phyloP scores from a whole-genome alignment of 2,329 filamentous ascomycete genomes.

The Akanthomyces uredinophilus region DNA sequence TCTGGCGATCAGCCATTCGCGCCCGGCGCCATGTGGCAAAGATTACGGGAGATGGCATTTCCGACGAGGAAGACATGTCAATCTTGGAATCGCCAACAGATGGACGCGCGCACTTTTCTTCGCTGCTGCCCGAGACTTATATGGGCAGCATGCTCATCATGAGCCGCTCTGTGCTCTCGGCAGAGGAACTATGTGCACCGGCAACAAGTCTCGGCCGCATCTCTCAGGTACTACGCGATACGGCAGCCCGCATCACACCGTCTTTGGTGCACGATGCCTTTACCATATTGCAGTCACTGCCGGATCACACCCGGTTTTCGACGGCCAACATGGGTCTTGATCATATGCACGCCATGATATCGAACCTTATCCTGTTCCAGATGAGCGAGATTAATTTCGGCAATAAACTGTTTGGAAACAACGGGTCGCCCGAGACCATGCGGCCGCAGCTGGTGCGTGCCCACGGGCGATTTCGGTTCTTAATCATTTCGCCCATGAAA shows the following conservation, averaged over 20 bases:
- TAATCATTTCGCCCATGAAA: conserved; percentile 26
- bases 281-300: conserved; percentile 23
- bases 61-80: conserved; percentile 21
- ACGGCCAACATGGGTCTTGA: conserved; percentile 25
- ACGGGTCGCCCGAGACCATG: conserved; percentile 24
- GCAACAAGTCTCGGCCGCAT: conserved; percentile 23
- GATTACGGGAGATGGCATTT: conserved; percentile 17
- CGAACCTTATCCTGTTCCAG: conserved; percentile 27
- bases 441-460: conserved; percentile 25
- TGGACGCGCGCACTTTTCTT: conserved; percentile 26
- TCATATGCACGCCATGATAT: conserved; percentile 26
- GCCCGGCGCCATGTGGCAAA: conserved; percentile 30
- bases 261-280: conserved; percentile 26
- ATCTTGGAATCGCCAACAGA: conserved; percentile 32
- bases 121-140: conserved; percentile 24
- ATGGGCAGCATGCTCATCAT: conserved; percentile 27
- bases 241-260: conserved; percentile 23
- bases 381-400: conserved; percentile 26
- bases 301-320: conserved; percentile 22
- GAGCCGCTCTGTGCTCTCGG: conserved; percentile 22
- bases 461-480: conserved; percentile 22
- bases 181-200: conserved; percentile 24
- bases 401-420: conserved; percentile 22
- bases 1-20: conserved; percentile 33
- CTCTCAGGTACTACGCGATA: conserved; percentile 22